Conservation (phyloP, 2,329 filamentous ascomycete species). For the Harringtonia lauricola region DNA sequence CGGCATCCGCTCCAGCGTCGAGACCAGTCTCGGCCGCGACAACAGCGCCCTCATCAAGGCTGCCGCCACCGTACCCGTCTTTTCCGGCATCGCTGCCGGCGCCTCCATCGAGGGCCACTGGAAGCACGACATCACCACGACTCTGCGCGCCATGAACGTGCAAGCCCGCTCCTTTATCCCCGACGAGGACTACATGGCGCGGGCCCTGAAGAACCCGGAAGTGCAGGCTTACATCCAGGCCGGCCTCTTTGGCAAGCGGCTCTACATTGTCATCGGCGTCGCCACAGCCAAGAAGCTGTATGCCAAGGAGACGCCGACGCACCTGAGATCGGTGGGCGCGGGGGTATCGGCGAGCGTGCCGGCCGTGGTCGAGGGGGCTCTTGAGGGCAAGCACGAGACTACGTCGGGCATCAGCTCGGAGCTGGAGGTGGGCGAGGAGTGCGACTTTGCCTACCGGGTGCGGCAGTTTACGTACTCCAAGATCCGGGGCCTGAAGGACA, state of each 20-base stretch:
- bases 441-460: not conserved
- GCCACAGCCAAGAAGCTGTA: not conserved
- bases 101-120: not conserved
- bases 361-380: not conserved
- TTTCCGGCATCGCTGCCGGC: not conserved
- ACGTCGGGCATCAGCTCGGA: not conserved
- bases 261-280: not conserved
- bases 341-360: not conserved
- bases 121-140: not conserved
- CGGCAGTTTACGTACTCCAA: not conserved
- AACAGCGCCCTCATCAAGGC: not conserved
- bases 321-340: not conserved
- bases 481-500: not conserved
- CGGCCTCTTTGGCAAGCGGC: not conserved
- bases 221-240: not conserved
- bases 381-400: not conserved
- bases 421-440: not conserved
- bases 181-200: not conserved
- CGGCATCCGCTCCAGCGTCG: not conserved
- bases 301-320: not conserved
- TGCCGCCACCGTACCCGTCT: not conserved
- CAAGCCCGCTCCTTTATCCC: not conserved
- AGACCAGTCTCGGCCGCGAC: not conserved
- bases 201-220: not conserved
- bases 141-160: not conserved